Percentiles rank a stretch among this genome's conserved stretches.
Evolutionary conservation across 768 basidiomycete species (phyloP).

Genomic region (Asterophora lycoperdoides): DNA sequence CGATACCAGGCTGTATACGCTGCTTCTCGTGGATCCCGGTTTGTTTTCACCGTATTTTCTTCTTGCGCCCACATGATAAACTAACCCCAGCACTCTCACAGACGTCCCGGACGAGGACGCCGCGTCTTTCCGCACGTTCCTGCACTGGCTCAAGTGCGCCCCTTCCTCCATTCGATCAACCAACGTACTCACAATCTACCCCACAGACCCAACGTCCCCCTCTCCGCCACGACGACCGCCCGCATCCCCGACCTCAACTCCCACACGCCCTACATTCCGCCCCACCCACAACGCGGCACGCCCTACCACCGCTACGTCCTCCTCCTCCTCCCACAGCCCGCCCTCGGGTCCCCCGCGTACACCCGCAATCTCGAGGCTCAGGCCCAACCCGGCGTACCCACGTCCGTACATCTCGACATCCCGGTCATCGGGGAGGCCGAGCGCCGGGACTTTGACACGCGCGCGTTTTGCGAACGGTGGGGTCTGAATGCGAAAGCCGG

Average conservation of each 20-base stretch:
- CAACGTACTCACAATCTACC: constrained; percentile 5
- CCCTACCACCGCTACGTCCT: constrained; percentile 87
- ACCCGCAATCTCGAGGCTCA: constrained; percentile 31
- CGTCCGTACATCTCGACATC: constrained; percentile 38
- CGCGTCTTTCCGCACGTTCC: constrained; percentile 61
- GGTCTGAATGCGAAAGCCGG: constrained; percentile 50
- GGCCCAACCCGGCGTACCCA: constrained; percentile 27
- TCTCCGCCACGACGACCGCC: constrained; percentile 50
- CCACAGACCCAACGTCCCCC: constrained; percentile 73
- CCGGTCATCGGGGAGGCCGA: constrained; percentile 41
- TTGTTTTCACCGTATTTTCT: constrained; percentile 9
- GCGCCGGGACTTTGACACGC: constrained; percentile 61
- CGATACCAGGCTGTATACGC: constrained; percentile 77
- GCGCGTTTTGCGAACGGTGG: constrained; percentile 56
- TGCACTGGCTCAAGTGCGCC: constrained; percentile 84
- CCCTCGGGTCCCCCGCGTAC: constrained; percentile 29
- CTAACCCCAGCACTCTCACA: constrained; percentile 20
- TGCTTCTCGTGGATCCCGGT: constrained; percentile 89
- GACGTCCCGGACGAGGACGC: constrained; percentile 79
- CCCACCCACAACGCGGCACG: constrained; percentile 87
- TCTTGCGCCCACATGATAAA: constrained; percentile 7
- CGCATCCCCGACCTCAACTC: constrained; percentile 40
- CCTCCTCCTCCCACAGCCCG: constrained; percentile 69
- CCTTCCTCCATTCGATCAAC: constrained; percentile 6
- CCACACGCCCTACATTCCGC: constrained; percentile 80